phyloP scores from a whole-genome alignment of 768 basidiomycete species.

The Boletus sp. region DNA sequence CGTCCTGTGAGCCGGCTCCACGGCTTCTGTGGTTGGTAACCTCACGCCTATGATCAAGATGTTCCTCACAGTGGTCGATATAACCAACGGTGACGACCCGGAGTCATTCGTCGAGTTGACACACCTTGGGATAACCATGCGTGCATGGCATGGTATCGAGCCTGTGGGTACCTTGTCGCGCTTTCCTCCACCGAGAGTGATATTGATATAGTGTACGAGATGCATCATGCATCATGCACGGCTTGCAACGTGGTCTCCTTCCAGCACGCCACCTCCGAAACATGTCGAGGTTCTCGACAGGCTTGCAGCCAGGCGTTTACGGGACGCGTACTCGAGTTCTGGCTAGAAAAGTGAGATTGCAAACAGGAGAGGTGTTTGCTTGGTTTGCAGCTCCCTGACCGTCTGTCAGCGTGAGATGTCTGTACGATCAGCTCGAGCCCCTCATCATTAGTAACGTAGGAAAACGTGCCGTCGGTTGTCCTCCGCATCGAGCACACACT shows the following conservation, averaged over 20 bases:
- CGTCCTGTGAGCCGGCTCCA: no score
- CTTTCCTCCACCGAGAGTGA: neutral
- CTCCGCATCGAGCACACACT: no score
- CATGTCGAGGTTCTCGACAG: slow-evolving; percentile 60
- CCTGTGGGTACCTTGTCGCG: neutral
- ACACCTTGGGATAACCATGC: neutral
- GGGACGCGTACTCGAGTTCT: slow-evolving; percentile 53
- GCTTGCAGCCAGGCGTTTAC: slow-evolving; percentile 64
- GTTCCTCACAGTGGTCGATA: neutral
- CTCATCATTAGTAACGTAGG: slow-evolving; percentile 63
- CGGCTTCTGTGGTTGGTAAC: no score
- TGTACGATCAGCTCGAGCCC: slow-evolving; percentile 15
- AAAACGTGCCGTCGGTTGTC: slow-evolving; percentile 35
- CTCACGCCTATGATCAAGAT: no score
- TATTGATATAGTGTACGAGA: neutral
- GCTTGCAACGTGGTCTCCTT: slow-evolving; percentile 43
- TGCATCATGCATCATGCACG: neutral
- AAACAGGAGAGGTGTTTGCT: slow-evolving; percentile 38
- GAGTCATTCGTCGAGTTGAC: neutral
- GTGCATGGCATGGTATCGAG: neutral
- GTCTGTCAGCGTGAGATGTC: neutral
- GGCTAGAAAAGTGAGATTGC: slow-evolving; percentile 32
- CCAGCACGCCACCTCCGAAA: slow-evolving; percentile 52
- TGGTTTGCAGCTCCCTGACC: slow-evolving; percentile 34
- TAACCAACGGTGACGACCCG: neutral